Conservation (phyloP, 257 asterid genomes). For the Solanum dulcamara region DNA sequence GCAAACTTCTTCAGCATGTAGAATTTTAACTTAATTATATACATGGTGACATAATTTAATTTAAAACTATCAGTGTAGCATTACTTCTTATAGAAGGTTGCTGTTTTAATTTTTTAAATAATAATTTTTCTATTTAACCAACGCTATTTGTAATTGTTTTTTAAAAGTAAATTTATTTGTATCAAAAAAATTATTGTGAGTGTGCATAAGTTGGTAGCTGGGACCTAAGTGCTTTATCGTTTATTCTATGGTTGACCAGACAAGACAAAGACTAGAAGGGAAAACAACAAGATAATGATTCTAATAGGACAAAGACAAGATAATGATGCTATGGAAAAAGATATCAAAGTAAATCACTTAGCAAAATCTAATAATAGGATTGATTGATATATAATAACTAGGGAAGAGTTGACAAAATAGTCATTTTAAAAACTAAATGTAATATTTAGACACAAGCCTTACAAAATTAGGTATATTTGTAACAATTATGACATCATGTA, state of each 20-base stretch:
- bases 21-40: not conserved
- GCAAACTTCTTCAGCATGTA: not conserved
- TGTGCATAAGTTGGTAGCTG: not conserved
- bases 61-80: not conserved
- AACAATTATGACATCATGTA: too few species aligned
- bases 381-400: not conserved
- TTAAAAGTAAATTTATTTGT: not conserved
- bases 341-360: not conserved
- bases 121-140: not conserved
- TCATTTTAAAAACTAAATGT: too few species aligned
- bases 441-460: too few species aligned
- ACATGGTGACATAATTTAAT: not conserved
- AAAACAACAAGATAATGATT: not conserved
- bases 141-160: not conserved
- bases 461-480: too few species aligned
- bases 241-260: not conserved
- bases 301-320: not conserved
- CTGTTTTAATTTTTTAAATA: not conserved
- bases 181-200: not conserved
- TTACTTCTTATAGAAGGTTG: not conserved
- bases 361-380: not conserved
- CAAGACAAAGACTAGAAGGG: not conserved
- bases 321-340: not conserved
- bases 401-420: too few species aligned
- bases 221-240: not conserved